Evolutionary conservation across 345 rosid genomes (phyloP).

Genomic region (Carallia brachiata): DNA sequence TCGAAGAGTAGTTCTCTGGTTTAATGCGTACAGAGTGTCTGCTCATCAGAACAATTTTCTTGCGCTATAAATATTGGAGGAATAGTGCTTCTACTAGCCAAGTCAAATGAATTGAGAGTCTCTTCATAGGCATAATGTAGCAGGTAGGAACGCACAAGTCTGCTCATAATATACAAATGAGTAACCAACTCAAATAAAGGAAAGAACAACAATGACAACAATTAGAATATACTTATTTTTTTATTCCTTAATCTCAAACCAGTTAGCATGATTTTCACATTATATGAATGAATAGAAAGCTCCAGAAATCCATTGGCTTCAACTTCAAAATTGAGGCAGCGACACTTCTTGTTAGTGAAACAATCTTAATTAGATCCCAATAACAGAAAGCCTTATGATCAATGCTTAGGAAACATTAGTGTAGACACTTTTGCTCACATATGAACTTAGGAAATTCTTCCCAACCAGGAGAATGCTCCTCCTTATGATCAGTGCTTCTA

Average conservation of each 20-base stretch:
- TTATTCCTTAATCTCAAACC: too few species aligned
- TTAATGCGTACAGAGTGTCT: slow-evolving; percentile 62
- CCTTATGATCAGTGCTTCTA: too few species aligned
- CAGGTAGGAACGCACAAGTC: slow-evolving; percentile 86
- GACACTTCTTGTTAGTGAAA: too few species aligned
- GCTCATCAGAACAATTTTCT: slow-evolving; percentile 64
- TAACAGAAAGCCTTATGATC: too few species aligned
- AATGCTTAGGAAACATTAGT: too few species aligned
- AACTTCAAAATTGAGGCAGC: neutral
- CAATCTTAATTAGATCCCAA: too few species aligned
- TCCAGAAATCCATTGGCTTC: neutral
- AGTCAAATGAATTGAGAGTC: slow-evolving; percentile 81
- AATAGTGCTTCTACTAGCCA: slow-evolving; percentile 64
- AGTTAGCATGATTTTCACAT: too few species aligned
- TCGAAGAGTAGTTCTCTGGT: slow-evolving; percentile 67
- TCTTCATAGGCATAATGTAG: slow-evolving; percentile 93
- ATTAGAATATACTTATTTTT: neutral
- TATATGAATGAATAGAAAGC: neutral
- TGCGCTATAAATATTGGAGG: slow-evolving; percentile 64
- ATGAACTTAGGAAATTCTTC: too few species aligned
- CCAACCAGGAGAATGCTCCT: too few species aligned
- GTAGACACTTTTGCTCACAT: too few species aligned
- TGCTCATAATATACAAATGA: slow-evolving; percentile 30
- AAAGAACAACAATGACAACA: neutral
- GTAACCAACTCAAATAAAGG: neutral